Evolutionary conservation across 768 basidiomycete genomes (phyloP).

Genomic region (Suillus tomentosus): DNA sequence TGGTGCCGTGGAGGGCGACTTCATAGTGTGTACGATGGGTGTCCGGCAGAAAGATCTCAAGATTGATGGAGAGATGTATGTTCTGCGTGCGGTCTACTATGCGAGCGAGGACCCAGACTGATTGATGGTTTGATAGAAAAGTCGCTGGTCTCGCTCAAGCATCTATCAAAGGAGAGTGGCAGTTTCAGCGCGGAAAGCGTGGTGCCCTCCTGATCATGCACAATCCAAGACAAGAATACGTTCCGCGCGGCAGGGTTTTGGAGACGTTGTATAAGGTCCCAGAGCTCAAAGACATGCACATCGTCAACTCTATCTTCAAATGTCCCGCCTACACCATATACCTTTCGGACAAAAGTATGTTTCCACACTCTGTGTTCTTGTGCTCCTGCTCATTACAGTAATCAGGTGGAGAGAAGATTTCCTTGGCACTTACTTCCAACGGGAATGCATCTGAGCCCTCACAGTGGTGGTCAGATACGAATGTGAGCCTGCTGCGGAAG

Average conservation of each 20-base stretch:
- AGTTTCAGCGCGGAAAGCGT: constrained; percentile 22
- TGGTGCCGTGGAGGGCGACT: constrained; percentile 18
- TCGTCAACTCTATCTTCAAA: constrained; percentile 28
- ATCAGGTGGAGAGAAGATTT: constrained; percentile 17
- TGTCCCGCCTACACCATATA: constrained; percentile 33
- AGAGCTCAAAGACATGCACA: constrained; percentile 20
- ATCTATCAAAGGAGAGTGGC: constrained; percentile 32
- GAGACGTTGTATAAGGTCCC: constrained; percentile 21
- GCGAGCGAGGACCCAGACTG: background rate
- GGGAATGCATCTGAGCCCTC: background rate
- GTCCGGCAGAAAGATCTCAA: constrained; percentile 19
- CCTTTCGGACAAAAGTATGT: constrained; percentile 21
- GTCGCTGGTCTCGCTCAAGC: constrained; percentile 24
- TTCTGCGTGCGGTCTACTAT: background rate
- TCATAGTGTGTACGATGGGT: constrained; percentile 25
- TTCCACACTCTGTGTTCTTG: too few relatives aligned
- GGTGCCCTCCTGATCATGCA: constrained; percentile 34
- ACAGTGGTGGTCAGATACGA: background rate
- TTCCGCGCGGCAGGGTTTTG: constrained; percentile 18
- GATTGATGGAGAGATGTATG: constrained; percentile 4
- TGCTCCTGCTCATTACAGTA: background rate
- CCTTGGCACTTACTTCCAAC: constrained; percentile 14
- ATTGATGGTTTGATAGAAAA: background rate
- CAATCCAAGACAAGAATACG: constrained; percentile 23
- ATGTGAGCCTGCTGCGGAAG: constrained; percentile 10